Percentiles rank a stretch among this genome's conserved stretches.
Conservation (phyloP, 495 filamentous ascomycete genomes). For the Daldinia childiae region DNA sequence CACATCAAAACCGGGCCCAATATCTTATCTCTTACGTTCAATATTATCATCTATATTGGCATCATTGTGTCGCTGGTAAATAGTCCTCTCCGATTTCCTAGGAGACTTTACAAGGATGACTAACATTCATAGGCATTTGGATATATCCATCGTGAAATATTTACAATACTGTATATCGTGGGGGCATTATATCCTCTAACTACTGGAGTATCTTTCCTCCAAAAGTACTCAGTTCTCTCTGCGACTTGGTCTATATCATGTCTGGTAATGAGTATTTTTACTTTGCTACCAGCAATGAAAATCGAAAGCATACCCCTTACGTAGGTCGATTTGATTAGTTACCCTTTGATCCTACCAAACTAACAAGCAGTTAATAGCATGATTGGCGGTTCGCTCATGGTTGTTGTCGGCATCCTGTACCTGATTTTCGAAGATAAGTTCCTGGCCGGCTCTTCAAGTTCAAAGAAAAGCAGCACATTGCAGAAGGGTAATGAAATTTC, state of each 20-base stretch:
- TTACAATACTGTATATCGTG: slow-evolving; percentile 79
- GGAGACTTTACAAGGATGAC: not conserved
- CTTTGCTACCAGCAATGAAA: slow-evolving; percentile 86
- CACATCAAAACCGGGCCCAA: slow-evolving; percentile 68
- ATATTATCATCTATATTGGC: slow-evolving; percentile 71
- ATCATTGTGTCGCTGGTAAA: slow-evolving; percentile 84
- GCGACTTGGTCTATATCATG: slow-evolving; percentile 81
- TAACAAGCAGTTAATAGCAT: slow-evolving; percentile 66
- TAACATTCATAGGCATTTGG: slow-evolving; percentile 64
- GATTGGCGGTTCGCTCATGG: slow-evolving; percentile 81
- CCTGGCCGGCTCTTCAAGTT: slow-evolving; percentile 55
- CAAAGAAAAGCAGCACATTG: slow-evolving; percentile 37
- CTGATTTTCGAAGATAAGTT: slow-evolving; percentile 82
- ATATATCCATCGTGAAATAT: slow-evolving; percentile 90
- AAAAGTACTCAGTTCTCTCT: slow-evolving; percentile 67
- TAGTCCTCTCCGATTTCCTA: not conserved
- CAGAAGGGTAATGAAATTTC: slow-evolving; percentile 45
- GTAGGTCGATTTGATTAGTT: slow-evolving; percentile 58
- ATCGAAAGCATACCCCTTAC: slow-evolving; percentile 79
- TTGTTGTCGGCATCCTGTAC: slow-evolving; percentile 79
- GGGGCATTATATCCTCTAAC: slow-evolving; percentile 80
- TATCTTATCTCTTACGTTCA: slow-evolving; percentile 66
- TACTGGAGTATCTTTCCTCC: slow-evolving; percentile 78
- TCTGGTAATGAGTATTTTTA: slow-evolving; percentile 87
- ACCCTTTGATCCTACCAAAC: slow-evolving; percentile 22